Percentiles rank a stretch among this genome's conserved stretches.
Conservation (phyloP, 805 yeast genomes). For the Starmerella cellae region DNA sequence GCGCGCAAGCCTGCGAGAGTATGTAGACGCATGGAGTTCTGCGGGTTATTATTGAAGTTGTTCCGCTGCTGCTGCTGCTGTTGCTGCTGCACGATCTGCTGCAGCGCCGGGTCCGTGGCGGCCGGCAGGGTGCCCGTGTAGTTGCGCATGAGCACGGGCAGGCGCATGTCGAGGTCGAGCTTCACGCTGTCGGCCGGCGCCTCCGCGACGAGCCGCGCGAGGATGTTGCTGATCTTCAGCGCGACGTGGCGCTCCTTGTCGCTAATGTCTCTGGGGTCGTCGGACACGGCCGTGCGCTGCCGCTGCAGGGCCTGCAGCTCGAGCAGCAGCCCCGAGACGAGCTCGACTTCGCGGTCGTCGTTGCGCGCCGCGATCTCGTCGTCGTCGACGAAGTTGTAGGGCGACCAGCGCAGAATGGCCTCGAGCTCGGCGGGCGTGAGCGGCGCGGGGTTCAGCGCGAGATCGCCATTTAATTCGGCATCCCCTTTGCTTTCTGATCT, state of each 20-base stretch:
- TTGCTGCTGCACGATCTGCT: neutral
- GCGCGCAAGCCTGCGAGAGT: constrained; percentile 5
- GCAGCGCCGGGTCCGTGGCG: constrained; percentile 14
- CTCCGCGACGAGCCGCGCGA: constrained; percentile 35
- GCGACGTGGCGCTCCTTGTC: constrained; percentile 28
- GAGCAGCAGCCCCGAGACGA: constrained; percentile 31
- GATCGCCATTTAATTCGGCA: neutral
- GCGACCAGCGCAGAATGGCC: constrained; percentile 39
- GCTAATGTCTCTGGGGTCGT: constrained; percentile 20
- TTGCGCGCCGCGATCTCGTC: constrained; percentile 40
- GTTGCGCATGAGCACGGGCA: constrained; percentile 62
- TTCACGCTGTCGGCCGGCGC: constrained; percentile 18
- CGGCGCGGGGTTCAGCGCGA: neutral
- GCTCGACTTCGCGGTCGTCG: constrained; percentile 33
- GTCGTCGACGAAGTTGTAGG: constrained; percentile 36
- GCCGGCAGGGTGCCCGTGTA: constrained; percentile 67
- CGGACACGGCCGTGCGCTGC: constrained; percentile 29
- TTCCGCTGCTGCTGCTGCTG: constrained; percentile 2
- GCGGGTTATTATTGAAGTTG: neutral
- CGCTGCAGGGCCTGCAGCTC: constrained; percentile 41
- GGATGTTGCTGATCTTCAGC: constrained; percentile 25
- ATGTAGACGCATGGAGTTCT: constrained; percentile 6
- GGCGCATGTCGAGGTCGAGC: constrained; percentile 22
- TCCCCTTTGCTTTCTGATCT: neutral
- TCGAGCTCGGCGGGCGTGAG: constrained; percentile 9